Percentiles rank a stretch among this genome's conserved stretches.
phyloP scores from a whole-genome alignment of 2,329 filamentous ascomycete species.

The Drechmeria coniospora region DNA sequence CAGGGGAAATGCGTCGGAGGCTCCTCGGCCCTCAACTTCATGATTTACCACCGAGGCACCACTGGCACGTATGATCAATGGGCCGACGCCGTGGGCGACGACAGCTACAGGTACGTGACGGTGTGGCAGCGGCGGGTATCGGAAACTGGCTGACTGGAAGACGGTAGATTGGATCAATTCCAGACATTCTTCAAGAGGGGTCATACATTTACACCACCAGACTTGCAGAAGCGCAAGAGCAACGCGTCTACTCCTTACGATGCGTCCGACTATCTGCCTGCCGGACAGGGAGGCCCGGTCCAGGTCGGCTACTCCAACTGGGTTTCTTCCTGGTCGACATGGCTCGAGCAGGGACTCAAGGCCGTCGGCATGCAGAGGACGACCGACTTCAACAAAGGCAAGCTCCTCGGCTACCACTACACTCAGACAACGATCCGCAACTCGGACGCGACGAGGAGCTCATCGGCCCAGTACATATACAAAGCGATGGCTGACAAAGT shows the following conservation, averaged over 20 bases:
- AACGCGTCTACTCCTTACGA: slow-evolving; percentile 13
- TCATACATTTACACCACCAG: slow-evolving; percentile 11
- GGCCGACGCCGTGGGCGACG: slow-evolving; percentile 14
- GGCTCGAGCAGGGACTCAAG: slow-evolving; percentile 11
- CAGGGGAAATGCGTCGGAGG: slow-evolving; percentile 23
- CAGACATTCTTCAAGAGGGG: slow-evolving; percentile 13
- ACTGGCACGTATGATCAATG: slow-evolving; percentile 14
- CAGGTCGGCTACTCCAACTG: slow-evolving; percentile 13
- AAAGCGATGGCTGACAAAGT: slow-evolving; percentile 10
- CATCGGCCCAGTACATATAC: slow-evolving; percentile 12
- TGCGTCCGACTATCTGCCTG: slow-evolving; percentile 9
- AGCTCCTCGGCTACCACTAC: slow-evolving; percentile 11
- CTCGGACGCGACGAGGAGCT: slow-evolving; percentile 10
- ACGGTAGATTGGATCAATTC: slow-evolving; percentile 8
- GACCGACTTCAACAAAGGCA: slow-evolving; percentile 9
- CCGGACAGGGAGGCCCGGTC: slow-evolving; percentile 8
- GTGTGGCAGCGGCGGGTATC: no score
- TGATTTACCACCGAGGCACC: slow-evolving; percentile 18
- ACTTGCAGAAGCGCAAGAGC: slow-evolving; percentile 5
- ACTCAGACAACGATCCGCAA: slow-evolving; percentile 8
- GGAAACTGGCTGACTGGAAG: no score
- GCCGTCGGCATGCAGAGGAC: slow-evolving; percentile 11
- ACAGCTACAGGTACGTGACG: slow-evolving; percentile 9
- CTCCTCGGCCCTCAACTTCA: slow-evolving; percentile 20
- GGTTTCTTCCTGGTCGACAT: slow-evolving; percentile 8